phyloP scores from a whole-genome alignment of 441 rosid genomes.

The Erysimum pusillum region DNA sequence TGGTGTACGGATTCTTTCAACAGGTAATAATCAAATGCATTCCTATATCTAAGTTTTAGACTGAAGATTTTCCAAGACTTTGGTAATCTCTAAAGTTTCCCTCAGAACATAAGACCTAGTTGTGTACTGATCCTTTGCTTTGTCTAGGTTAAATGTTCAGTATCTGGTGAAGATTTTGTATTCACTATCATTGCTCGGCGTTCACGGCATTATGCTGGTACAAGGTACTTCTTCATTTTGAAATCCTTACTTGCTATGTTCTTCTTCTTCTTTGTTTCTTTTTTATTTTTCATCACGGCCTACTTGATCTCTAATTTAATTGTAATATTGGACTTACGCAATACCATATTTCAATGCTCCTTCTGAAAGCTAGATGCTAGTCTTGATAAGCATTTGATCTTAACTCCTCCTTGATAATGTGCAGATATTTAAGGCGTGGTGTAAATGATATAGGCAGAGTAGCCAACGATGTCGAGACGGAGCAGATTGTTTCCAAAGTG shows the following conservation, averaged over 20 bases:
- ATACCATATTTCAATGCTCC: constrained; percentile 1
- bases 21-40: constrained; percentile 58
- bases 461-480: constrained; percentile 90
- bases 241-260: constrained; percentile 12
- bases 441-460: constrained; percentile 79
- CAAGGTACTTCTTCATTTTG: constrained; percentile 57
- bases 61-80: not conserved
- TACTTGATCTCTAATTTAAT: constrained; percentile 4
- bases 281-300: constrained; percentile 1
- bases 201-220: constrained; percentile 87
- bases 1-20: constrained; percentile 78
- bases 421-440: constrained; percentile 79
- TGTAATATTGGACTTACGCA: not conserved
- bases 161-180: constrained; percentile 57
- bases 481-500: constrained; percentile 76
- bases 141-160: constrained; percentile 64
- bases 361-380: not conserved
- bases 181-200: constrained; percentile 77
- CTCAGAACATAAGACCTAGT: constrained; percentile 8
- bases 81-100: not conserved
- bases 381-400: constrained; percentile 18
- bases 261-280: not conserved
- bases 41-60: constrained; percentile 3
- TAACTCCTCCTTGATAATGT: constrained; percentile 19
- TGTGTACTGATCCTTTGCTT: constrained; percentile 23